Conservation (phyloP, 2,329 filamentous ascomycete species). For the Kalmusia sp. region DNA sequence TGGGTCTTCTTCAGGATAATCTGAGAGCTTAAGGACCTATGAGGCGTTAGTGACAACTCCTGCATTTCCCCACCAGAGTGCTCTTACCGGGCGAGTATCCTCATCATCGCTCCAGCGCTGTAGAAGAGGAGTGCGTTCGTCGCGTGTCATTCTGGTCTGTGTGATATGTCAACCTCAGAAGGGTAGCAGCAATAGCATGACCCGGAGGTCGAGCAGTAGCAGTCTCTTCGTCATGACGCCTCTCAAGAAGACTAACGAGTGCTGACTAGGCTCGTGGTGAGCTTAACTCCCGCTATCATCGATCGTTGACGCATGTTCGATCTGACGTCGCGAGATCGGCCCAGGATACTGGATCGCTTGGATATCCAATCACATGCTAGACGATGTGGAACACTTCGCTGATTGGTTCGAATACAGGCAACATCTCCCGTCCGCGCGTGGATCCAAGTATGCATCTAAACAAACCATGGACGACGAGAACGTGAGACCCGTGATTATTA, state of each 20-base stretch:
- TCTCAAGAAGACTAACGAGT: not conserved
- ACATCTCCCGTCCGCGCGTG: too few species aligned
- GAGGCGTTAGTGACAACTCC: conserved; percentile 3
- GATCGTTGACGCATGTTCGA: conserved; percentile 1
- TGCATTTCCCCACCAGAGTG: conserved; percentile 16
- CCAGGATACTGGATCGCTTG: not conserved
- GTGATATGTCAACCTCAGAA: not conserved
- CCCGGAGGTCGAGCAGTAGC: not conserved
- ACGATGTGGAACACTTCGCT: too few species aligned
- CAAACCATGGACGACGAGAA: not conserved
- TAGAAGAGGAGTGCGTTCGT: conserved; percentile 51
- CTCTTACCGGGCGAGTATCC: conserved; percentile 36
- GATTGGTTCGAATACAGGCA: too few species aligned
- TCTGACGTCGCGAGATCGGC: not conserved
- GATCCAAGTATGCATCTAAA: not conserved
- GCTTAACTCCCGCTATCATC: conserved; percentile 4
- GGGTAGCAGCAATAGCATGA: not conserved
- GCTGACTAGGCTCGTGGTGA: not conserved
- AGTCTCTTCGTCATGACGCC: conserved; percentile 1
- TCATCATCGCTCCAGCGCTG: conserved; percentile 39
- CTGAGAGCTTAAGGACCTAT: conserved; percentile 30
- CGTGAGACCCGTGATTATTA: not conserved
- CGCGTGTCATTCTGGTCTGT: conserved; percentile 21
- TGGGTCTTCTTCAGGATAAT: conserved; percentile 49
- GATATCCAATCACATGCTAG: not conserved